Percentiles rank a stretch among this genome's conserved stretches.
Evolutionary conservation across 305 asterid genomes (phyloP).

Genomic region (Fraxinus xanthoxyloides): DNA sequence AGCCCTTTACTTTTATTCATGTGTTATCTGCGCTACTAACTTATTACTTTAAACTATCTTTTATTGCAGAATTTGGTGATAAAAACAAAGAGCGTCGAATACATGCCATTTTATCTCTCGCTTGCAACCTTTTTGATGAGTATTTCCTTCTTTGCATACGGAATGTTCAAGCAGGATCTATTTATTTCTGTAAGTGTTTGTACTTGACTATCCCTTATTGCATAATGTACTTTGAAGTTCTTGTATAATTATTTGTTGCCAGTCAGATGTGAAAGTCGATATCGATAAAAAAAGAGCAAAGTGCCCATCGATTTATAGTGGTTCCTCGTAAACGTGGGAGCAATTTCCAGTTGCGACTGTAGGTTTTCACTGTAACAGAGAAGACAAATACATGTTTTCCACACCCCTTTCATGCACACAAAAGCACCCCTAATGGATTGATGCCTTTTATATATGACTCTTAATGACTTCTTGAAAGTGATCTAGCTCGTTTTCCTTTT

Average conservation of each 20-base stretch:
- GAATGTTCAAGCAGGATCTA: slow-evolving; percentile 59
- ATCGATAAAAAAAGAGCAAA: neutral
- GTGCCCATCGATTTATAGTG: neutral
- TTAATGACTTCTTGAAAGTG: neutral
- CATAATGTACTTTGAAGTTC: neutral
- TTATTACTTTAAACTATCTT: neutral
- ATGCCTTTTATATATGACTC: neutral
- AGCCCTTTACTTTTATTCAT: neutral
- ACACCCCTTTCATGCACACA: neutral
- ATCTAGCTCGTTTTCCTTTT: neutral
- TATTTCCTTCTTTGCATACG: slow-evolving; percentile 68
- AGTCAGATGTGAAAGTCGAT: neutral
- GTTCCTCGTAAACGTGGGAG: neutral
- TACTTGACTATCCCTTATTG: neutral
- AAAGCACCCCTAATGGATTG: neutral
- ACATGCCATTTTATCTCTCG: slow-evolving; percentile 84
- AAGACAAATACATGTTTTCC: neutral
- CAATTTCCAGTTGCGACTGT: neutral
- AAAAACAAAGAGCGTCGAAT: slow-evolving; percentile 71
- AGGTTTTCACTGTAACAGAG: neutral
- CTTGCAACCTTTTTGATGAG: slow-evolving; percentile 86
- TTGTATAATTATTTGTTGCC: neutral
- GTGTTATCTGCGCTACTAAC: slow-evolving; percentile 7
- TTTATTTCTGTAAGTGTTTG: slow-evolving; percentile 63
- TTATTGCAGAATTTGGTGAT: slow-evolving; percentile 70